phyloP scores from a whole-genome alignment of 495 filamentous ascomycete genomes.

The Tuber magnatum region DNA sequence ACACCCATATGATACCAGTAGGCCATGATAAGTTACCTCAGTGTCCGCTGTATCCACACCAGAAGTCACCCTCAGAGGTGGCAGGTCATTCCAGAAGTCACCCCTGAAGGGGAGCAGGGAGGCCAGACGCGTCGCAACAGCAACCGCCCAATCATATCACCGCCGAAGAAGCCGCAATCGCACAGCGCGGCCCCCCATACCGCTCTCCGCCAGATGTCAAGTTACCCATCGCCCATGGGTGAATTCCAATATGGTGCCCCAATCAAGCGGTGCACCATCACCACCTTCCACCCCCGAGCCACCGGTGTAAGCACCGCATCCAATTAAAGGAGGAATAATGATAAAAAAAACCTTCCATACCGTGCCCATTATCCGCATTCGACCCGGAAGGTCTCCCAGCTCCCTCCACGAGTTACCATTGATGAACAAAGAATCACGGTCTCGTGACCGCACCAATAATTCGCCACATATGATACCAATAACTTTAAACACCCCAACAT shows the following conservation, averaged over 20 bases:
- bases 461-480: background rate
- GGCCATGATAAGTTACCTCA: too few relatives aligned
- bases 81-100: too few relatives aligned
- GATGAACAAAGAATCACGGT: background rate
- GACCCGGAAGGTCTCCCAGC: background rate
- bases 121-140: background rate
- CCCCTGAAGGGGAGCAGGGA: too few relatives aligned
- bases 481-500: background rate
- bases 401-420: background rate
- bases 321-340: background rate
- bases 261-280: background rate
- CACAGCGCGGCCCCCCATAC: background rate
- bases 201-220: background rate
- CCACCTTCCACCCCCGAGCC: too few relatives aligned
- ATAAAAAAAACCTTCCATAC: background rate
- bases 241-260: background rate
- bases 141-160: background rate
- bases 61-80: too few relatives aligned
- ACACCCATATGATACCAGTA: too few relatives aligned
- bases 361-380: background rate
- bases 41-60: too few relatives aligned
- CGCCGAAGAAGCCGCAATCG: too few relatives aligned
- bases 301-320: background rate
- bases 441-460: background rate
- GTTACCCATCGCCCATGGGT: background rate